Base-by-base conservation (phyloP, 1,284 basidiomycete species). In the Sanghuangporus sanghuang region DNA sequence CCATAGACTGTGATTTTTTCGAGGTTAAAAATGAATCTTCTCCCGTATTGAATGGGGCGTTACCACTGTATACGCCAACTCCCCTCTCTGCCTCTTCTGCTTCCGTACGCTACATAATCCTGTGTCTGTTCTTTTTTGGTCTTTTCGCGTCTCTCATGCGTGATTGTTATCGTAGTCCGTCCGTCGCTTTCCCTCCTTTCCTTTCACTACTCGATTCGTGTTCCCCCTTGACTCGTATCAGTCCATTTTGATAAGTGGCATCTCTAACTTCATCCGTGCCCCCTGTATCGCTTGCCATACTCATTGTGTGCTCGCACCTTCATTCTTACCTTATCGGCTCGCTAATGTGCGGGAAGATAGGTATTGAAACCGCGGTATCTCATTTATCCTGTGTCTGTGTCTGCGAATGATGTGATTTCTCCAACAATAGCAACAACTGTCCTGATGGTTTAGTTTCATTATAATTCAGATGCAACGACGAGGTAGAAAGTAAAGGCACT, bases 141-240 rank as follows among this genome's bases (percentile, higher is more conserved):
- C 38, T 38, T 38, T 18, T 40, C 44, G 42, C 32, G 40, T 27
- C 12, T 63, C 23, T 59, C 36, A 36, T 38, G 21, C 42, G 32
- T 27, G 56, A 63, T 39, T 57, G 50, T 61, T 61, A 55, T 62
- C 61, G 54, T 62, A 62, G 61, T 49, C 61, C 50, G 54, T 57
- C 61, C 50, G 54, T 57, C 61, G 61, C 61, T 62, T 57, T 55
- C 61, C 42, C 32, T 57, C 61, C 52, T 50, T 49, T 46, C 61
- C 40, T 56, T 44, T 44, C 27, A 55, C 18, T 48, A n/a, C 18
- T 48, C 50, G 40, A 44, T 60, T 27, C 18, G 58, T 36, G 48
- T 52, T 48, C 44, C 32, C 21, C 39, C 35, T 48, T n/a, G 32
- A 32, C 27, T 32, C 40, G 39, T 49, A 18, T 35, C 50, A 27